Base-by-base conservation (phyloP, 75 land plant genomes). In the Pinus tabuliformis region DNA sequence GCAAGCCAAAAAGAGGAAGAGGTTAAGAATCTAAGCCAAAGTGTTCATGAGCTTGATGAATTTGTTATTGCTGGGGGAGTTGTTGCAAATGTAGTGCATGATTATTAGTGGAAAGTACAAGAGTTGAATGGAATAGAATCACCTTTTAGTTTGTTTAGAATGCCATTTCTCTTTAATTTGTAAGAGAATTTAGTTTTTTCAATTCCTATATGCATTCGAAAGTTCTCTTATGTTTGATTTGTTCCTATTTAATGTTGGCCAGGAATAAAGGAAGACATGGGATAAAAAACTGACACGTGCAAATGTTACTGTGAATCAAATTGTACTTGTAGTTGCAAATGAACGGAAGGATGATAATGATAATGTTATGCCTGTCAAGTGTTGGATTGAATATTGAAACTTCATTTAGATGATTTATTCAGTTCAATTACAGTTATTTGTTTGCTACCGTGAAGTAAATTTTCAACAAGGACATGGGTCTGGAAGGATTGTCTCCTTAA, bases 321-420 rank as follows among this genome's bases (percentile, higher is more conserved):
- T 96, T 18, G 98, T 95, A 24, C 75, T 77, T 28, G 36, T 20
- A 17, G 45, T 28, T 72, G 99, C 92, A 8, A 97, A 91, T 14
- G 97, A 94, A 57, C 90, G 91, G 88, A 95, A 93, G 56, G 91
- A 94, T 92, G 91, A 91, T 76, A 97, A 96, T 84, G 99, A 96
- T 75, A 96, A 96, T 70, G 97, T 96, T 22, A 96, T 96, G 94
- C 97, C 99, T 65, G 97, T 96, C 30, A 93, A 82, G 73, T 92
- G 91, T 74, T 96, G 99, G 97, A 91, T 95, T 58, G 97, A 93
- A 70, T 97, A 96, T 24, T 78, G 97, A 39, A 77, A 94, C 74
- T 93, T 88, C 79, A 79, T 93, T 86, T 97, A 93, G 88, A 97
- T 91, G 63, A 3, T 30, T 73, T 13, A 73, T 17, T 16, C 1